Evolutionary conservation across 2,329 filamentous ascomycete genomes (phyloP), one percentile per base, ranked within the genome.

Genomic region (Penicillium crustosum): DNA sequence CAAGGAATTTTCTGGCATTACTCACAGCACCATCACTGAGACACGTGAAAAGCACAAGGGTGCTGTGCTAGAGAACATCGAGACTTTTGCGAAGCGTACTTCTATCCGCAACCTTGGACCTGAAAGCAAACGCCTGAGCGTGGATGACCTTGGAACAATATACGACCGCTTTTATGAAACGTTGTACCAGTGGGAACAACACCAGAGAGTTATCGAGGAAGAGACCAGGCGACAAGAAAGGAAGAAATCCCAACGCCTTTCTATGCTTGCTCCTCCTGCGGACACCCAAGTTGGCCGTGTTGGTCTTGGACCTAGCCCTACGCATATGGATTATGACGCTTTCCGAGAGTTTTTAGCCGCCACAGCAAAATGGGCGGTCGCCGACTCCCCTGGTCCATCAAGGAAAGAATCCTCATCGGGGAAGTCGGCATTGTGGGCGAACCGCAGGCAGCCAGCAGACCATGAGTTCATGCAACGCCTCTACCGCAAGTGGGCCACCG

Each of bases 1-100:
- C 78, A 97, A 97, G 67, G 94, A 99, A 71, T 99, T 99, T 71
- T 89, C 93, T 0, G 91, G 88, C 41, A 96, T 99, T 66, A 99
- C 94, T 0, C 93, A 99, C 71, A 89, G 87, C 70, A 96, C 89
- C 50, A 93, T 99, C 60, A 89, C 89, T 0, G 94, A 97, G 64
- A 83, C 95, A 70, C 87, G 94, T 23, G 82, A 90, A 41, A 96
- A 93, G 76, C 95, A 97, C 76, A 97, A 97, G 76, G 91, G 94
- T 70, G 89, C 90, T 0, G 94, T 99, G 33, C 81, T 99, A 55
- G 92, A 92, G 73, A 97, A 93, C 64, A 97, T 99, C 69, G 94
- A 97, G 77, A 96, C 86, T 67, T 99, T 99, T 70, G 92, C 94
- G 52, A 99, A 97, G 79, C 86, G 94, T 63, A 99, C 94, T 3